Percentiles rank a stretch among this genome's conserved stretches.
Evolutionary conservation across 164 flowering plant species (phyloP).

Genomic region (Vitis rupestris): DNA sequence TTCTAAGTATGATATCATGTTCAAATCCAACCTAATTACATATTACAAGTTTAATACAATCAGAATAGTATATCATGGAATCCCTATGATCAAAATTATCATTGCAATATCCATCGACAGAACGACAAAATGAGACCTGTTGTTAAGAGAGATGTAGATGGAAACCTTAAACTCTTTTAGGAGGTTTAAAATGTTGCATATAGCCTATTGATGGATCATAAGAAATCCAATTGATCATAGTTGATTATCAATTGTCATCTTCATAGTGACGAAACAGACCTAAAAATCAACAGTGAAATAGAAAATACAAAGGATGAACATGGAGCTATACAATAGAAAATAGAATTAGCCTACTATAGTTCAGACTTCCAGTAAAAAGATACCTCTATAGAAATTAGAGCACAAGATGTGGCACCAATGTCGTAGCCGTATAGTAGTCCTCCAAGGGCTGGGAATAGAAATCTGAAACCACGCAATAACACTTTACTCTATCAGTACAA

Average conservation of each 20-base stretch:
- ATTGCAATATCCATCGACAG: too few species aligned
- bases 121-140: too few species aligned
- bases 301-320: background rate
- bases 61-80: too few species aligned
- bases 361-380: background rate
- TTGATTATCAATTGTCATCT: background rate
- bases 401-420: slow-evolving; percentile 90
- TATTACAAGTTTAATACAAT: too few species aligned
- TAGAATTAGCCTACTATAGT: background rate
- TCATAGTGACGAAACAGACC: background rate
- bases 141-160: too few species aligned
- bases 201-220: too few species aligned
- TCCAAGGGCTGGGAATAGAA: slow-evolving; percentile 90
- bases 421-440: slow-evolving; percentile 90
- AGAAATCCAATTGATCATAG: too few species aligned
- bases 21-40: too few species aligned
- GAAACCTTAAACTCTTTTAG: too few species aligned
- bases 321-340: background rate
- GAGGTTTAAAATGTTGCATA: too few species aligned
- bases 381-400: slow-evolving; percentile 73
- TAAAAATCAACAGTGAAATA: background rate
- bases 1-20: too few species aligned
- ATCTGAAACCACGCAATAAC: slow-evolving; percentile 42
- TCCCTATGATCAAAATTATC: too few species aligned
- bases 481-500: background rate